Evolutionary conservation across 2,329 filamentous ascomycete genomes (phyloP).

Genomic region (Neofusicoccum umdonicola): DNA sequence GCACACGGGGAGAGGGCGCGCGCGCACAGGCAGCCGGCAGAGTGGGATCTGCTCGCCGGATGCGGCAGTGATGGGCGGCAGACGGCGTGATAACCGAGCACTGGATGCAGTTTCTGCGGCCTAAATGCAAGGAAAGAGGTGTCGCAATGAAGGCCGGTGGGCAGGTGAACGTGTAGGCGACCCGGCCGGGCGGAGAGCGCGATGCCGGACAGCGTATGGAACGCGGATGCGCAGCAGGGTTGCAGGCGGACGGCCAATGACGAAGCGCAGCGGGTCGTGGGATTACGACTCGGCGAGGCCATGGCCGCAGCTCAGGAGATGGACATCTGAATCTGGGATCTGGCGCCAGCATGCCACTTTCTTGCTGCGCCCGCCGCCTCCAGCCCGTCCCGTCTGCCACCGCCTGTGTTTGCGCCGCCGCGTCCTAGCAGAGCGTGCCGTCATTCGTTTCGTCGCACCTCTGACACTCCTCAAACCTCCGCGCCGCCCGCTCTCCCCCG

Average conservation of each 20-base stretch:
- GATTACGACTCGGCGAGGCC: constrained; percentile 13
- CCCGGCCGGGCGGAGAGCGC: constrained; percentile 13
- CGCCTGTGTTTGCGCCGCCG: constrained; percentile 7
- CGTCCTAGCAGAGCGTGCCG: constrained; percentile 11
- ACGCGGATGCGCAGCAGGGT: constrained; percentile 14
- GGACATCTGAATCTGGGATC: constrained; percentile 14
- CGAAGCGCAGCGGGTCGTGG: constrained; percentile 6
- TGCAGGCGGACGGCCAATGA: constrained; percentile 2
- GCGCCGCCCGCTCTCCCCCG: constrained; percentile 11
- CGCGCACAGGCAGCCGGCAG: constrained; percentile 3
- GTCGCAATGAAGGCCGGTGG: constrained; percentile 1
- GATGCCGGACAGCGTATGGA: constrained; percentile 16
- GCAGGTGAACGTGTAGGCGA: constrained; percentile 10
- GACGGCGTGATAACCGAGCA: not conserved
- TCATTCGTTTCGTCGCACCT: constrained; percentile 17
- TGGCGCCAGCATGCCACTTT: constrained; percentile 9
- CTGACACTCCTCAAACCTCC: constrained; percentile 14
- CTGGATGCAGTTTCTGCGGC: not conserved
- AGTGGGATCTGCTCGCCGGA: constrained; percentile 13
- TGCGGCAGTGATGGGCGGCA: not conserved
- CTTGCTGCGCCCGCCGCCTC: not conserved
- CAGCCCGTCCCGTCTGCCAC: constrained; percentile 7
- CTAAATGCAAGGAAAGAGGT: not conserved
- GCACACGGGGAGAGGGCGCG: not conserved
- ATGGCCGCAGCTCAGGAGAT: constrained; percentile 19